phyloP scores from a whole-genome alignment of 192 early-diverging fungal species.

The Podila clonocystis region DNA sequence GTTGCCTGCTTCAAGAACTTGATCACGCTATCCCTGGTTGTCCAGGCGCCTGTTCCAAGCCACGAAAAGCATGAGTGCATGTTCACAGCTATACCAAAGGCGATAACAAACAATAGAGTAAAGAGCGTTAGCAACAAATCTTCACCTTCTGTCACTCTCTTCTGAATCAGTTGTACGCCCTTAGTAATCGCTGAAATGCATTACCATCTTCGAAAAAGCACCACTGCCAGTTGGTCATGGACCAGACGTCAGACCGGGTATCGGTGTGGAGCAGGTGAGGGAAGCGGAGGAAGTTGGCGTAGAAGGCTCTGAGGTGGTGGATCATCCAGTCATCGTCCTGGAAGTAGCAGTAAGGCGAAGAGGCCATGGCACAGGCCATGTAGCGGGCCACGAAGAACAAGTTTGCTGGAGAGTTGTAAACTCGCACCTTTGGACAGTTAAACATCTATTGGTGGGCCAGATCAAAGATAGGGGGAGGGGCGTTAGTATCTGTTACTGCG shows the following conservation, averaged over 20 bases:
- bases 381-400: slow-evolving; percentile 64
- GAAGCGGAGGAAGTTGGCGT: slow-evolving; percentile 66
- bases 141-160: not conserved
- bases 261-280: slow-evolving; percentile 64
- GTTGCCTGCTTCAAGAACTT: slow-evolving; percentile 59
- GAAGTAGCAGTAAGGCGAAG: slow-evolving; percentile 67
- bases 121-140: not conserved
- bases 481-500: not conserved
- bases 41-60: slow-evolving; percentile 61
- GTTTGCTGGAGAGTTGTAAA: slow-evolving; percentile 59
- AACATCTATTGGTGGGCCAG: slow-evolving; percentile 51
- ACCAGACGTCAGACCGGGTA: slow-evolving; percentile 58
- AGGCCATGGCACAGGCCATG: slow-evolving; percentile 63
- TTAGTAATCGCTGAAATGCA: not conserved
- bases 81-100: slow-evolving; percentile 41
- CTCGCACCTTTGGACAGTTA: slow-evolving; percentile 54
- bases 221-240: slow-evolving; percentile 62
- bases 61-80: slow-evolving; percentile 64
- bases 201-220: slow-evolving; percentile 67
- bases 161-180: too few relatives aligned
- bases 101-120: not conserved
- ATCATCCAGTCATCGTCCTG: slow-evolving; percentile 65
- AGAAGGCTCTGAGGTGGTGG: slow-evolving; percentile 57
- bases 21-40: slow-evolving; percentile 56
- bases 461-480: not conserved